Evolutionary conservation across 805 yeast species (phyloP), one percentile per base, ranked within the genome.

Genomic region (Metschnikowia dekortorum): DNA sequence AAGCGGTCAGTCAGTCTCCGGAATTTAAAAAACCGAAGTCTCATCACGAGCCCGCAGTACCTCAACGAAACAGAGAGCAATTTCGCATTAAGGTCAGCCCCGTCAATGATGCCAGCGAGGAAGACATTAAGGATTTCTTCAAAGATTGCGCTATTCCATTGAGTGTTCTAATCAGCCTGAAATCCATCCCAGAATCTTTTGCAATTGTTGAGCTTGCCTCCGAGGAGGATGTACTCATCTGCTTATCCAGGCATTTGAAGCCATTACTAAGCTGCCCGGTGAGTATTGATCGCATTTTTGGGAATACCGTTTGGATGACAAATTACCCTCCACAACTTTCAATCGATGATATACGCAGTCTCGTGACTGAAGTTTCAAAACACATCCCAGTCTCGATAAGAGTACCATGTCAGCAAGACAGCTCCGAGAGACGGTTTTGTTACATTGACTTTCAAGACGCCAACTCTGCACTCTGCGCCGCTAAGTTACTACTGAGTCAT

Each of bases 271-370:
- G 72, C 0, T 47, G 59, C 1, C 73, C 70, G 36, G 67, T 88
- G 0, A 44, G 58, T 3, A 85, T 88, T 0, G 62, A 61, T 3
- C 65, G 77, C 34, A 64, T 80, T 2, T 60, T 67, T 18, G 69
- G 76, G 11, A 69, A 79, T 35, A 84, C 89, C 0, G 51, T 88
- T 1, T 89, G 89, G 85, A 82, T 84, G 2, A 79, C 91, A 0
- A 88, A 88, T 59, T 87, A 79, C 58, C 90, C 95, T 0, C 84
- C 88, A 2, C 59, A 67, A 0, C 77, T 63, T 51, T 70, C 74
- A 0, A 68, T 69, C 26, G 64, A 62, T 0, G 67, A 73, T 4
- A 46, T 89, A 0, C 56, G 59, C 13, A 53, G 59, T 0, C 18
- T 78, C 9, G 83, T 87, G 59, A 49, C 61, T 0, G 41, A 63